These are phyloP conservation scores for Tuber indicum DNA, from an alignment of 495 filamentous ascomycete genomes.

Conservation along the genomic window DNA sequence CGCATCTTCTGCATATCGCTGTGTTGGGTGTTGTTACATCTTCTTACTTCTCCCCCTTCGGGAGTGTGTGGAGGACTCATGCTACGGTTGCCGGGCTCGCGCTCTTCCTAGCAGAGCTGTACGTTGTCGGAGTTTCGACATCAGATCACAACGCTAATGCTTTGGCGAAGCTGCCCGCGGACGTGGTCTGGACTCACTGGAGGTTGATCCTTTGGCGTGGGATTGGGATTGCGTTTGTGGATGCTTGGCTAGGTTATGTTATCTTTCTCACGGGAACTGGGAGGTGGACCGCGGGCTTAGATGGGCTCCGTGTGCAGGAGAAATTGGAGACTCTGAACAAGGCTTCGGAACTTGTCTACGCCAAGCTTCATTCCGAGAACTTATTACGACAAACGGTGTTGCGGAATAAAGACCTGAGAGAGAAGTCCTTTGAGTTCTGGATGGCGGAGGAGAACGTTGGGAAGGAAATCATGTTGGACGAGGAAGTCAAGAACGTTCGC, in stretches of 20 bases:
- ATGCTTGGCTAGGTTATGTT: slow-evolving; percentile 54
- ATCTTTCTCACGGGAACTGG: slow-evolving; percentile 67
- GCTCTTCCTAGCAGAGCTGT: slow-evolving; percentile 60
- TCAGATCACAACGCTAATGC: slow-evolving; percentile 60
- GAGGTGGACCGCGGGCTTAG: slow-evolving; percentile 54
- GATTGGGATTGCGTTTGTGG: slow-evolving; percentile 54
- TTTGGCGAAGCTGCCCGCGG: slow-evolving; percentile 51
- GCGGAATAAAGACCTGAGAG: slow-evolving; percentile 51
- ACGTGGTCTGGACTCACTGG: slow-evolving; percentile 66
- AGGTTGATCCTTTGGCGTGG: slow-evolving; percentile 55
- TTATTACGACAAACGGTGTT: slow-evolving; percentile 53
- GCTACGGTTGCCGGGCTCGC: slow-evolving; percentile 59
- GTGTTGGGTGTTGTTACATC: slow-evolving; percentile 63
- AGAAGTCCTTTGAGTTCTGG: slow-evolving; percentile 50
- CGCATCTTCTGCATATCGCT: slow-evolving; percentile 70
- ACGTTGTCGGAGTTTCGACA: slow-evolving; percentile 47
- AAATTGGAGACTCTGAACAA: slow-evolving; percentile 47
- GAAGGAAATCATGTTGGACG: slow-evolving; percentile 56
- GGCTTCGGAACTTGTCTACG: slow-evolving; percentile 44
- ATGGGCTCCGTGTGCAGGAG: slow-evolving; percentile 47
- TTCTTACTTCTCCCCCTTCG: slow-evolving; percentile 50
- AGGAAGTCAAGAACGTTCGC: slow-evolving; percentile 54
- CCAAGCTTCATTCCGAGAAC: slow-evolving; percentile 50
- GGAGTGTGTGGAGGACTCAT: slow-evolving; percentile 59
- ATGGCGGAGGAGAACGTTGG: slow-evolving; percentile 50